Conservation (phyloP, 495 filamentous ascomycete species). For the Annulohypoxylon nitens region DNA sequence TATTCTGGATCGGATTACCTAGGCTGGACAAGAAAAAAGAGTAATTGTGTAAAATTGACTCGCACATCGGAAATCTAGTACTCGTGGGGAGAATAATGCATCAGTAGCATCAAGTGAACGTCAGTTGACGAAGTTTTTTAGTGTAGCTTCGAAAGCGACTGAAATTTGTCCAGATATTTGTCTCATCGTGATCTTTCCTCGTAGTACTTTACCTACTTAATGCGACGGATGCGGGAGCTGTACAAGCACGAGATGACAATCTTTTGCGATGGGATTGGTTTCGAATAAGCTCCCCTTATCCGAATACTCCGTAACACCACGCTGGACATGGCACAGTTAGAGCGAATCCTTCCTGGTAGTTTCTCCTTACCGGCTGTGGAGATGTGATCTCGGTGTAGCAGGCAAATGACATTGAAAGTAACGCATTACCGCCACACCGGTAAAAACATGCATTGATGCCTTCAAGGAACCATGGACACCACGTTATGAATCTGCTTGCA, state of each 20-base stretch:
- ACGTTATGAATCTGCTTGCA: slow-evolving; percentile 15
- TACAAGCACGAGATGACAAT: slow-evolving; percentile 25
- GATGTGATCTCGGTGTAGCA: slow-evolving; percentile 10
- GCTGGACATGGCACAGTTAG: neutral
- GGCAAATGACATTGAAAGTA: slow-evolving; percentile 16
- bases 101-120: neutral
- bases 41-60: slow-evolving; percentile 15
- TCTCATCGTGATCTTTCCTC: neutral
- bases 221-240: neutral
- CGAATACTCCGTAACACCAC: slow-evolving; percentile 10
- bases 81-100: neutral
- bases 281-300: slow-evolving; percentile 5
- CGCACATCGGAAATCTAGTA: neutral
- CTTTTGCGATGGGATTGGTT: slow-evolving; percentile 11
- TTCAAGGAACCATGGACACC: slow-evolving; percentile 5
- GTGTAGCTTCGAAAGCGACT: neutral
- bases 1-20: slow-evolving; percentile 64
- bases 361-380: neutral
- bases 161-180: neutral
- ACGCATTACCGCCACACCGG: neutral
- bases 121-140: neutral
- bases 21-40: slow-evolving; percentile 46
- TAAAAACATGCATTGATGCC: slow-evolving; percentile 14
- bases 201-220: neutral
- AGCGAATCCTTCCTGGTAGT: neutral